Conservation (phyloP, 2,329 filamentous ascomycete genomes). For the Penicillium capsulatum region DNA sequence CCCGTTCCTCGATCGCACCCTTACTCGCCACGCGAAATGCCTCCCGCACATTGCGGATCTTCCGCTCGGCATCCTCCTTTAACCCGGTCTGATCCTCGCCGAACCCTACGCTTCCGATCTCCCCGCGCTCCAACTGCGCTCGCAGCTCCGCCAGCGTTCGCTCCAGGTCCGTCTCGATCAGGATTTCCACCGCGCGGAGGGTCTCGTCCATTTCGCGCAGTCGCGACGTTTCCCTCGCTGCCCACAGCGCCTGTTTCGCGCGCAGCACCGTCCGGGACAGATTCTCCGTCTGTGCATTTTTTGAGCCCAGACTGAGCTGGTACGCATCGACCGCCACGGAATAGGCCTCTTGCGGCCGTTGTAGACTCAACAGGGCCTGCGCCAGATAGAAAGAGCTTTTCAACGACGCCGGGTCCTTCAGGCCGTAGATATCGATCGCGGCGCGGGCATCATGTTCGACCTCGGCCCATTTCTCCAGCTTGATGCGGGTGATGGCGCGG, state of each 20-base stretch:
- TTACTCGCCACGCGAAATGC: slow-evolving; percentile 42
- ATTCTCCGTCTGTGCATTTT: slow-evolving; percentile 64
- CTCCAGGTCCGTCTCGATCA: slow-evolving; percentile 39
- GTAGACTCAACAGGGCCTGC: slow-evolving; percentile 73
- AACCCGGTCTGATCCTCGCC: slow-evolving; percentile 62
- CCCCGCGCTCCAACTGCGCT: slow-evolving; percentile 32
- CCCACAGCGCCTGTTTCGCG: slow-evolving; percentile 85
- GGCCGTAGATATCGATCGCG: slow-evolving; percentile 62
- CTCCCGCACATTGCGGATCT: slow-evolving; percentile 44
- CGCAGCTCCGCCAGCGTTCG: slow-evolving; percentile 37
- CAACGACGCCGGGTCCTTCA: slow-evolving; percentile 55
- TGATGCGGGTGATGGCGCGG: slow-evolving; percentile 76
- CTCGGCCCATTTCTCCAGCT: slow-evolving; percentile 66
- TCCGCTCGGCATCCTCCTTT: slow-evolving; percentile 48
- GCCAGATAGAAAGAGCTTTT: slow-evolving; percentile 83
- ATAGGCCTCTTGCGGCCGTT: slow-evolving; percentile 69
- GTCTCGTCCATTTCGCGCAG: slow-evolving; percentile 46
- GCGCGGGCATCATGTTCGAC: slow-evolving; percentile 73
- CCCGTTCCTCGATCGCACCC: slow-evolving; percentile 43
- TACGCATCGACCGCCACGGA: slow-evolving; percentile 69
- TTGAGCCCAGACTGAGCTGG: slow-evolving; percentile 58
- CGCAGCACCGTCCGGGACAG: slow-evolving; percentile 70
- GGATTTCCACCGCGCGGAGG: slow-evolving; percentile 37
- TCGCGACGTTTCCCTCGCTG: slow-evolving; percentile 58
- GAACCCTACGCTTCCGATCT: slow-evolving; percentile 60